phyloP scores from a whole-genome alignment of 2,329 filamentous ascomycete genomes.

The Venturia carpophila region DNA sequence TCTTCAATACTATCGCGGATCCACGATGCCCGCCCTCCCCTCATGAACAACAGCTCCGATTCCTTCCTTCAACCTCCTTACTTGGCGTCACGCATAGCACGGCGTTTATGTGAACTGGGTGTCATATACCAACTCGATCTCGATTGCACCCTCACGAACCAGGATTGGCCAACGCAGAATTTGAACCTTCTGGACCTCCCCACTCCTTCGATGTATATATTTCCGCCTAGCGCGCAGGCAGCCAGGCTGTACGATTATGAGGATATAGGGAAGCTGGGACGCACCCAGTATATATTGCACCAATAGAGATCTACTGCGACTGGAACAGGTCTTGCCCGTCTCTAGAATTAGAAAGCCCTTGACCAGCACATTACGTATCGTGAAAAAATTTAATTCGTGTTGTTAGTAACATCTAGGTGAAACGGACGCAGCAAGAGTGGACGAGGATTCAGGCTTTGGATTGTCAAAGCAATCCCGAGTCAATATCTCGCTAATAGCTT shows the following conservation, averaged over 20 bases:
- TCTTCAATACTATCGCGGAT: neutral
- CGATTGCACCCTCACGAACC: neutral
- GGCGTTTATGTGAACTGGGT: neutral
- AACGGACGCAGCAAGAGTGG: no score
- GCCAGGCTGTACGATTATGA: constrained; percentile 3
- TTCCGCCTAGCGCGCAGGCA: neutral
- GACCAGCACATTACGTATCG: neutral
- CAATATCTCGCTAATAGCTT: no score
- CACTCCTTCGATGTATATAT: constrained; percentile 10
- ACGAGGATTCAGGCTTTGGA: no score
- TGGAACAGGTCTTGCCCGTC: neutral
- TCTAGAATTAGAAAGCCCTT: neutral
- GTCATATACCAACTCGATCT: constrained; percentile 1
- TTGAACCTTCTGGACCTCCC: neutral
- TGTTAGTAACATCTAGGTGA: no score
- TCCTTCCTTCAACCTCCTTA: neutral
- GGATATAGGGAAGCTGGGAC: neutral
- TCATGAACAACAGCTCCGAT: neutral
- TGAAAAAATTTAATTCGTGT: neutral
- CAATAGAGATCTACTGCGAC: neutral
- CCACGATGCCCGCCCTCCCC: neutral
- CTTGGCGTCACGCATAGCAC: neutral
- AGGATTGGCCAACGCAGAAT: neutral
- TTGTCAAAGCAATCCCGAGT: no score
- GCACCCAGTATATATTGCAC: no score